A percentile compares a stretch with the other conserved stretches of the same genome.
Evolutionary conservation across 1,284 basidiomycete species (phyloP).

Genomic region (Boletus holoroseus): DNA sequence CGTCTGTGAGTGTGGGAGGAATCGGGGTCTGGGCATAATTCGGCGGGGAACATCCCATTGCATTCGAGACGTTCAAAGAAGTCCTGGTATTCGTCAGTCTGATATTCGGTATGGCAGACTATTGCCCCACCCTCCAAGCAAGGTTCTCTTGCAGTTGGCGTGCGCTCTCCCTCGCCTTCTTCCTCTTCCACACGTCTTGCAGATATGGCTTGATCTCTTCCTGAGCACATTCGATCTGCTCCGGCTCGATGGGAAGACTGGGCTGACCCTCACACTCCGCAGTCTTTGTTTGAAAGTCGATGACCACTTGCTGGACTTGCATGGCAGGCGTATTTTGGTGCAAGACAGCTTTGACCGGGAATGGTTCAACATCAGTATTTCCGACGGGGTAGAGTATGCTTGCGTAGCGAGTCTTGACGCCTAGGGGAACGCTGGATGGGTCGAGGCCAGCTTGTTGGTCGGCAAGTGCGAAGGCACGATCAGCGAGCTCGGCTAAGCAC

Average conservation of each 20-base stretch:
- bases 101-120: background rate
- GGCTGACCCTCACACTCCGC: conserved; percentile 14
- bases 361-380: conserved; percentile 7
- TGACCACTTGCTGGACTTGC: conserved; percentile 12
- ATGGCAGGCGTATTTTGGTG: conserved; percentile 10
- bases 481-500: conserved; percentile 17
- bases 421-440: background rate
- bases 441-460: conserved; percentile 1
- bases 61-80: conserved; percentile 17
- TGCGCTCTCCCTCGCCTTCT: conserved; percentile 8
- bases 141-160: conserved; percentile 2
- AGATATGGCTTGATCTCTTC: conserved; percentile 21
- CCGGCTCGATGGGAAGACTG: conserved; percentile 17
- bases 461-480: conserved; percentile 17
- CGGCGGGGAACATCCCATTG: background rate
- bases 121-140: conserved; percentile 16
- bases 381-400: conserved; percentile 18
- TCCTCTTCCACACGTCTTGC: conserved; percentile 10
- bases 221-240: conserved; percentile 20
- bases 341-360: conserved; percentile 17
- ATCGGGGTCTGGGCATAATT: background rate
- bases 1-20: background rate
- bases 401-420: conserved; percentile 11
- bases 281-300: conserved; percentile 22
- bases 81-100: conserved; percentile 9